These are phyloP conservation scores for Trichophaea hybrida DNA, from an alignment of 2,329 filamentous ascomycete genomes.

Conservation along the genomic window DNA sequence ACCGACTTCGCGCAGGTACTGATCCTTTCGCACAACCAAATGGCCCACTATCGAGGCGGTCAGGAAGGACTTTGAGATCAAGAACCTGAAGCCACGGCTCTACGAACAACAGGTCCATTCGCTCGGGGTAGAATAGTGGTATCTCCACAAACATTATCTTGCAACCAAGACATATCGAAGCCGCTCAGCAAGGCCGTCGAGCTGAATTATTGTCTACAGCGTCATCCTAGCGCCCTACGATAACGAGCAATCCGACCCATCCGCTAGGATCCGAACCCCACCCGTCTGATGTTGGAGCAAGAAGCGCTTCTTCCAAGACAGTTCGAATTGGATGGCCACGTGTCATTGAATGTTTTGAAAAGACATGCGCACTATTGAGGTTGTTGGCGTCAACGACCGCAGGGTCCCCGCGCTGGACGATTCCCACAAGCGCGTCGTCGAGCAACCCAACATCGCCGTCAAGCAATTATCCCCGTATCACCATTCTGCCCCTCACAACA, in stretches of 20 bases:
- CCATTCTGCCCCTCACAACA: conserved; percentile 53
- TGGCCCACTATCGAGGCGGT: conserved; percentile 81
- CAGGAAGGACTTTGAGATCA: conserved; percentile 76
- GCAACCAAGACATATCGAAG: conserved; percentile 87
- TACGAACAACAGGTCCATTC: conserved; percentile 95
- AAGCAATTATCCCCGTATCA: conserved; percentile 97
- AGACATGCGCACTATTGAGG: conserved; percentile 76
- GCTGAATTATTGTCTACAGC: conserved; percentile 93
- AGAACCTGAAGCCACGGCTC: conserved; percentile 85
- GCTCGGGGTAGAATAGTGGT: conserved; percentile 93
- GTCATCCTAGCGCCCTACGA: conserved; percentile 92
- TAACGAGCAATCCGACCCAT: conserved; percentile 98
- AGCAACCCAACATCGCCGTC: conserved; percentile 97
- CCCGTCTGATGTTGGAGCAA: conserved; percentile 48
- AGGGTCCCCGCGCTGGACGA: conserved; percentile 85
- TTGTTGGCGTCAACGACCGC: conserved; percentile 65
- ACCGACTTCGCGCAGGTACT: conserved; percentile 93
- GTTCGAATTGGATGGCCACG: conserved; percentile 85
- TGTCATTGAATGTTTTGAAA: conserved; percentile 74
- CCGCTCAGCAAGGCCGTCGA: conserved; percentile 84
- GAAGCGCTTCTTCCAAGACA: conserved; percentile 75
- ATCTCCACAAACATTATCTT: conserved; percentile 95
- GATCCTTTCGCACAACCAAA: conserved; percentile 68
- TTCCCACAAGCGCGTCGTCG: conserved; percentile 92
- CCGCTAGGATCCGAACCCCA: conserved; percentile 65